phyloP scores from a whole-genome alignment of 2,329 filamentous ascomycete genomes.

The Catunica adiposa region DNA sequence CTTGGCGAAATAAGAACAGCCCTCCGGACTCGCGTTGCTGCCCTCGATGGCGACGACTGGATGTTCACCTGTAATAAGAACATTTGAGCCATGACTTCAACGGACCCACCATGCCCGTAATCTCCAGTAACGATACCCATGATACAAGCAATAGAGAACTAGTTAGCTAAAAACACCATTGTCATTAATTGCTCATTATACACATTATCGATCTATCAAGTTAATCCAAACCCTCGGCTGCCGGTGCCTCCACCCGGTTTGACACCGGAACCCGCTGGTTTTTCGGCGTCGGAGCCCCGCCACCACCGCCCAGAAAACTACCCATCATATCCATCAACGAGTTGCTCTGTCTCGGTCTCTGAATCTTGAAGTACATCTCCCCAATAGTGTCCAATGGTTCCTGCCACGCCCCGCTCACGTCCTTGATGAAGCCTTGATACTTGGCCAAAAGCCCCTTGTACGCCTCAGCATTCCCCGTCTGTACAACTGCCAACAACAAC shows the following conservation, averaged over 20 bases:
- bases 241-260: constrained; percentile 31
- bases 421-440: constrained; percentile 63
- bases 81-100: neutral
- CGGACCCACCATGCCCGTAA: neutral
- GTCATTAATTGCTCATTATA: neutral
- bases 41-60: constrained; percentile 72
- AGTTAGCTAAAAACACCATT: neutral
- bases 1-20: constrained; percentile 53
- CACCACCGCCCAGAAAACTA: constrained; percentile 62
- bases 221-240: constrained; percentile 44
- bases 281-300: constrained; percentile 19
- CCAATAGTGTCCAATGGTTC: constrained; percentile 73
- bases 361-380: constrained; percentile 93
- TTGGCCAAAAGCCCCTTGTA: constrained; percentile 70
- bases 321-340: constrained; percentile 98
- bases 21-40: constrained; percentile 53
- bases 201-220: constrained; percentile 16
- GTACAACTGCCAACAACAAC: constrained; percentile 65
- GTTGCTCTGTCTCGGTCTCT: constrained; percentile 75
- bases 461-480: constrained; percentile 60
- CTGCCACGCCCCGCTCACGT: constrained; percentile 54
- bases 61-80: constrained; percentile 56
- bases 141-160: neutral
- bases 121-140: neutral
- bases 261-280: constrained; percentile 26